Evolutionary conservation across 164 flowering plant species (phyloP).

Genomic region (Macadamia integrifolia): DNA sequence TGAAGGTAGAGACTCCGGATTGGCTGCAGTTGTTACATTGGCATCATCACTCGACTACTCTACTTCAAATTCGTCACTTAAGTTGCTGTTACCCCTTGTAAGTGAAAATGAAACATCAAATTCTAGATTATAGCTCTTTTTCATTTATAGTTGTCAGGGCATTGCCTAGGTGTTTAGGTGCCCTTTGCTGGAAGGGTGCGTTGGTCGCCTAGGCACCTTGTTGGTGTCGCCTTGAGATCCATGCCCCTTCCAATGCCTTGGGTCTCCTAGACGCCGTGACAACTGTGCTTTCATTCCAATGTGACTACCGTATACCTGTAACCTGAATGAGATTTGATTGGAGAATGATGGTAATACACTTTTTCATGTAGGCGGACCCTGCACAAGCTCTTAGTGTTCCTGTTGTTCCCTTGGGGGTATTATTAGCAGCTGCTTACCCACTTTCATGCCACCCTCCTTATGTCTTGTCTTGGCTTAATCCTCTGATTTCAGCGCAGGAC

Average conservation of each 20-base stretch:
- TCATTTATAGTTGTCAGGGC: too few relatives aligned
- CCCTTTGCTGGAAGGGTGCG: too few relatives aligned
- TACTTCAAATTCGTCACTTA: conserved; percentile 75
- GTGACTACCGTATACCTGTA: background rate
- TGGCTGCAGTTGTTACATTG: conserved; percentile 84
- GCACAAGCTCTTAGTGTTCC: conserved; percentile 98
- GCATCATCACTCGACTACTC: conserved; percentile 90
- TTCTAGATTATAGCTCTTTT: background rate
- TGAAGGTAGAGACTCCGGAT: conserved; percentile 54
- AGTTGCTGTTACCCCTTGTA: conserved; percentile 86
- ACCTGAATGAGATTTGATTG: background rate
- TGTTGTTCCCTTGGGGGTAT: conserved; percentile 80
- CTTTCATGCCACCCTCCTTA: conserved; percentile 82
- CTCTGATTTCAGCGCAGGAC: conserved; percentile 75
- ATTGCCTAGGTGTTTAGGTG: too few relatives aligned
- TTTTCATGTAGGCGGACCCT: conserved; percentile 78
- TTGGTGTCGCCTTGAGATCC: too few relatives aligned
- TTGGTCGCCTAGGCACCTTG: too few relatives aligned
- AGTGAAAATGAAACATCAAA: conserved; percentile 21
- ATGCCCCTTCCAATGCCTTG: too few relatives aligned
- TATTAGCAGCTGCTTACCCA: conserved; percentile 82
- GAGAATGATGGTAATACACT: background rate
- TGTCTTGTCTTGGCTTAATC: conserved; percentile 75
- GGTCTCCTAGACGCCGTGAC: too few relatives aligned
- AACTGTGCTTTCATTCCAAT: too few relatives aligned